phyloP scores from a whole-genome alignment of 2,329 filamentous ascomycete species.

The Herpotrichia juniperi region DNA sequence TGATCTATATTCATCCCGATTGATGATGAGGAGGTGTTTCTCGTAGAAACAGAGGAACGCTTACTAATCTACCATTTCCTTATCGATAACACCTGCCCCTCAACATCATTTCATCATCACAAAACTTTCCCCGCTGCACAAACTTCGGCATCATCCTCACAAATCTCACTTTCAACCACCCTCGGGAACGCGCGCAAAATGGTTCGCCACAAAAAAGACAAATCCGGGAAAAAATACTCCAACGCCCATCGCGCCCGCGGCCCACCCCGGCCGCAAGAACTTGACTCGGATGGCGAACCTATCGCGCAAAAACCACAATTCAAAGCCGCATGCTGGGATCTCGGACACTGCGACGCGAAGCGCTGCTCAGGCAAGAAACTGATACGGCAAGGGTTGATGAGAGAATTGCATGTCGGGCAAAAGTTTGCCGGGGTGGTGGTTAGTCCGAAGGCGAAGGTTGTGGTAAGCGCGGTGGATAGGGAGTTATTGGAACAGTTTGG shows the following conservation, averaged over 20 bases:
- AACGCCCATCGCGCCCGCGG: slow-evolving; percentile 64
- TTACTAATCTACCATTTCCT: background rate
- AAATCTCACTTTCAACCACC: background rate
- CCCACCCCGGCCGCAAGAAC: slow-evolving; percentile 51
- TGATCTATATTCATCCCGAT: too few relatives aligned
- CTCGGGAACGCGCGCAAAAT: slow-evolving; percentile 53
- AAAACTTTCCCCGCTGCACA: background rate
- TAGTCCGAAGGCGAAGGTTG: slow-evolving; percentile 89
- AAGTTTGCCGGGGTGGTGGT: slow-evolving; percentile 92
- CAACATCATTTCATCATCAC: too few relatives aligned
- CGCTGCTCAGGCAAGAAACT: slow-evolving; percentile 94
- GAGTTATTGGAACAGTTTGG: slow-evolving; percentile 85
- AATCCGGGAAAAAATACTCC: slow-evolving; percentile 73
- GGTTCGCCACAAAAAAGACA: slow-evolving; percentile 97
- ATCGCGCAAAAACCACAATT: slow-evolving; percentile 62
- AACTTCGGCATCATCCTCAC: background rate
- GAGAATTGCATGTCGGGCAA: slow-evolving; percentile 88
- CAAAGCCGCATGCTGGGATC: slow-evolving; percentile 97
- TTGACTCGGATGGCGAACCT: slow-evolving; percentile 27
- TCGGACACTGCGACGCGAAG: slow-evolving; percentile 97
- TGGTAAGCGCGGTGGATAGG: slow-evolving; percentile 82
- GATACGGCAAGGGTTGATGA: slow-evolving; percentile 91
- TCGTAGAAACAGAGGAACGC: too few relatives aligned
- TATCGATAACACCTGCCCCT: background rate
- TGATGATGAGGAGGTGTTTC: too few relatives aligned